Conservation (phyloP, 164 flowering plant genomes). For the Platanus orientalis region DNA sequence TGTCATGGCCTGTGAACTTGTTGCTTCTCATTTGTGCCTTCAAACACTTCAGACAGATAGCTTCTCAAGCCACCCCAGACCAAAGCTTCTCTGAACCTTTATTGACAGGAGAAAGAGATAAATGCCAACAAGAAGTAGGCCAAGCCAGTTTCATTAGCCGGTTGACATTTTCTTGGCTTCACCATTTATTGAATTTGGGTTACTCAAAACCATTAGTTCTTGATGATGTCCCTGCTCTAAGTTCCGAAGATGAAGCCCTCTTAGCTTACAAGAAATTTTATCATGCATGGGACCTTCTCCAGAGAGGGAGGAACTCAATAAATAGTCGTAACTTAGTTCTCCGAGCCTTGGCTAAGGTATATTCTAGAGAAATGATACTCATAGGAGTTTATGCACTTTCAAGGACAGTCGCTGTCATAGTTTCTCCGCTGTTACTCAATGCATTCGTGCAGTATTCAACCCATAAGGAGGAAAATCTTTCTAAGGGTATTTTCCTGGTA, state of each 20-base stretch:
- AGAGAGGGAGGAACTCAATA: constrained; percentile 15
- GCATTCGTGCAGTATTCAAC: constrained; percentile 53
- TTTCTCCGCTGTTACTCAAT: constrained; percentile 59
- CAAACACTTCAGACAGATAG: constrained; percentile 15
- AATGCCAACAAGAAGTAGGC: constrained; percentile 8
- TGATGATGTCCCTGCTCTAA: constrained; percentile 64
- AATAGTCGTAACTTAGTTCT: too few species aligned
- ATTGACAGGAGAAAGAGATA: constrained; percentile 20
- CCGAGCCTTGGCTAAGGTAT: too few species aligned
- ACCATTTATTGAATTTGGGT: constrained; percentile 59
- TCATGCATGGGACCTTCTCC: too few species aligned
- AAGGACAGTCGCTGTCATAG: constrained; percentile 40
- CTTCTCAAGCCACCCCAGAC: constrained; percentile 11
- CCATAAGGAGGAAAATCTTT: constrained; percentile 17
- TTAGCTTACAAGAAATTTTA: too few species aligned
- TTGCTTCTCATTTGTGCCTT: too few species aligned
- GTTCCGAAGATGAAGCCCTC: too few species aligned
- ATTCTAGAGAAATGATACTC: constrained; percentile 43
- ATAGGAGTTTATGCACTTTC: constrained; percentile 49
- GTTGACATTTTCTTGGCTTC: too few species aligned
- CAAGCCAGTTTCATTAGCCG: constrained; percentile 37
- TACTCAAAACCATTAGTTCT: constrained; percentile 47
- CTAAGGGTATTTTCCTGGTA: too few species aligned
- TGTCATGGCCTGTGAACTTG: constrained; percentile 46
- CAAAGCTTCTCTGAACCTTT: too few species aligned